Conservation (phyloP, 352 stramenopile species). For the Phytophthora citricola region DNA sequence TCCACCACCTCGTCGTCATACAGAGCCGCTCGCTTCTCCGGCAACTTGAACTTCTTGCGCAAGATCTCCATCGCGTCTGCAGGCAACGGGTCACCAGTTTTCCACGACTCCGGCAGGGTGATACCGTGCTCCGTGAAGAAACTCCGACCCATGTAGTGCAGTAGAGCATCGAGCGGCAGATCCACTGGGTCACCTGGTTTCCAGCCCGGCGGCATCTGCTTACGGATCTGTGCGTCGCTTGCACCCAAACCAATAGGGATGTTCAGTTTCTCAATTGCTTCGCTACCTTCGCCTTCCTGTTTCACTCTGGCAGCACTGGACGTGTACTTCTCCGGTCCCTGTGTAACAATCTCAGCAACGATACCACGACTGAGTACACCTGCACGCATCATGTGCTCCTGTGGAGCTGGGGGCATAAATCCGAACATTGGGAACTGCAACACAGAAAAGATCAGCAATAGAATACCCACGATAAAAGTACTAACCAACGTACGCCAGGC, state of each 20-base stretch:
- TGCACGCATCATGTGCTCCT: constrained; percentile 87
- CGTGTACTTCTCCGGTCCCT: constrained; percentile 72
- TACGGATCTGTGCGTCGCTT: constrained; percentile 74
- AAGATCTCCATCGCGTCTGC: constrained; percentile 78
- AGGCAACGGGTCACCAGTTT: constrained; percentile 71
- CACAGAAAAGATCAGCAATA: constrained; percentile 1
- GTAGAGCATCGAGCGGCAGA: constrained; percentile 72
- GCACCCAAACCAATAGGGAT: constrained; percentile 75
- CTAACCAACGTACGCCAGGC: constrained; percentile 64
- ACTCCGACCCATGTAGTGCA: constrained; percentile 82
- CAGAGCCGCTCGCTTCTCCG: constrained; percentile 67
- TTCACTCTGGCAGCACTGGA: constrained; percentile 48
- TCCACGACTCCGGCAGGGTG: constrained; percentile 71
- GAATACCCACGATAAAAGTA: background rate
- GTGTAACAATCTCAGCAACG: constrained; percentile 81
- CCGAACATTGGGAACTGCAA: constrained; percentile 86
- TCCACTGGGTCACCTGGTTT: constrained; percentile 84
- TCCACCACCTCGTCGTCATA: constrained; percentile 84
- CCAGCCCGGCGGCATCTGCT: constrained; percentile 82
- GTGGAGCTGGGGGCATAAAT: constrained; percentile 84
- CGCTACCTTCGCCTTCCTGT: constrained; percentile 29
- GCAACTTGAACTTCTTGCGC: constrained; percentile 83
- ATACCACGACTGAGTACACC: constrained; percentile 84
- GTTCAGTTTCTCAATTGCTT: constrained; percentile 51
- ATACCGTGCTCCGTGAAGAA: constrained; percentile 84